Percentiles rank a stretch among this genome's conserved stretches.
Conservation (phyloP, 345 rosid genomes). For the Microcos paniculata region DNA sequence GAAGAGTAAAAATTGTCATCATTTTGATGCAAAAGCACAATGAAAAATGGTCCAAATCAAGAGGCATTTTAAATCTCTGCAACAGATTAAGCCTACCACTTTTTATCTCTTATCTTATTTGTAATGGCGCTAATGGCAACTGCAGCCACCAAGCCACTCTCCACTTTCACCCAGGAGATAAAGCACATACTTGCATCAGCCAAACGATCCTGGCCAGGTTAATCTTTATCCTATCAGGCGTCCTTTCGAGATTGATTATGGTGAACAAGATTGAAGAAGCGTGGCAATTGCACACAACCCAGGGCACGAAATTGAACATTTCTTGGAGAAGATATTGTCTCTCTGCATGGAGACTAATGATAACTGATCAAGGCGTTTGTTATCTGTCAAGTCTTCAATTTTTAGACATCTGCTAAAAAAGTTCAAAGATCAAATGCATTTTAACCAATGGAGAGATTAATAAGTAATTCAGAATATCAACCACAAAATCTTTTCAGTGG, state of each 20-base stretch:
- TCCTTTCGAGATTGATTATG: background rate
- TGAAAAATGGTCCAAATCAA: slow-evolving; percentile 1
- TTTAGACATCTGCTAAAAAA: background rate
- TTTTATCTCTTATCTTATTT: background rate
- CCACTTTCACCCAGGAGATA: slow-evolving; percentile 6
- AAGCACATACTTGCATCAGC: background rate
- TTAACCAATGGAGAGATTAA: background rate
- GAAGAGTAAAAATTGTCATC: slow-evolving; percentile 2
- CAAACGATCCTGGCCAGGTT: background rate
- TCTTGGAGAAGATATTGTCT: background rate
- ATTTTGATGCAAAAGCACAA: slow-evolving; percentile 6
- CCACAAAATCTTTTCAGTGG: too few species aligned
- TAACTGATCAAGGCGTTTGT: background rate
- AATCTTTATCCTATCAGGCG: background rate
- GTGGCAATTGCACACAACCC: background rate
- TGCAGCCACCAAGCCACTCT: slow-evolving; percentile 2
- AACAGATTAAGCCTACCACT: background rate
- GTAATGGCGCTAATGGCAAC: background rate
- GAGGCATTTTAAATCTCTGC: background rate
- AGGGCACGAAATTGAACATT: background rate
- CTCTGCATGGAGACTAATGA: background rate
- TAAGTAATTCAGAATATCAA: background rate
- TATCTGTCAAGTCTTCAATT: background rate
- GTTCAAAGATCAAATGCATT: background rate
- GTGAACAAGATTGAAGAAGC: background rate